Percentiles rank a stretch among this genome's conserved stretches.
These are phyloP conservation scores for Miscanthus sacchariflorus DNA, from an alignment of 202 grass and related monocot genomes.

Conservation along the genomic window DNA sequence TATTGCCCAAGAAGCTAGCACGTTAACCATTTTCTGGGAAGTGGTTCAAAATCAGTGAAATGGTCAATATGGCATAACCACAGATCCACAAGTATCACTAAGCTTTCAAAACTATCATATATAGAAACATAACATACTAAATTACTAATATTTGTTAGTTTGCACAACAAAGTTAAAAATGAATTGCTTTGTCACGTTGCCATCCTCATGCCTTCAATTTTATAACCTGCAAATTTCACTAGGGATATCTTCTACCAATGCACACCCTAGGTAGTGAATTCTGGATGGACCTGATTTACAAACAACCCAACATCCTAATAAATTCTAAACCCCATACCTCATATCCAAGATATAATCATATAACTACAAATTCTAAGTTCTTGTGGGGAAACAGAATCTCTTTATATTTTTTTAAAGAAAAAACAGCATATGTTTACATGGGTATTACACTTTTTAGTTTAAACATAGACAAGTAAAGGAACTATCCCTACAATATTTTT, in stretches of 20 bases:
- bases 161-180: conserved; percentile 15
- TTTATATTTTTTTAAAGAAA: background rate
- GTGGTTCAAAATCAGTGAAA: conserved; percentile 18
- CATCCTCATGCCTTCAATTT: background rate
- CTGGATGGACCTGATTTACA: conserved; percentile 34
- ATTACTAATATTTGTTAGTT: conserved; percentile 9
- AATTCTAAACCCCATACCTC: background rate
- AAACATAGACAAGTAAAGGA: background rate
- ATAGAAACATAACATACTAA: conserved; percentile 4
- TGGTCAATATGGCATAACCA: conserved; percentile 19
- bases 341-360: conserved; percentile 5
- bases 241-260: conserved; percentile 2
- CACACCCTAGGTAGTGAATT: conserved; percentile 7
- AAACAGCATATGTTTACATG: background rate
- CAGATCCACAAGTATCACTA: conserved; percentile 1
- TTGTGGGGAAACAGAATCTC: background rate
- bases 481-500: background rate
- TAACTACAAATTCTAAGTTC: background rate
- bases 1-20: conserved; percentile 30
- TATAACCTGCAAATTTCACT: background rate
- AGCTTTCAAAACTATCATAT: background rate
- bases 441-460: background rate
- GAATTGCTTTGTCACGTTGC: background rate
- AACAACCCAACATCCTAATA: background rate
- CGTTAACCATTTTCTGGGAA: conserved; percentile 14